Evolutionary conservation across 2,329 filamentous ascomycete species (phyloP).

Genomic region (Conoideocrella luteorostrata): DNA sequence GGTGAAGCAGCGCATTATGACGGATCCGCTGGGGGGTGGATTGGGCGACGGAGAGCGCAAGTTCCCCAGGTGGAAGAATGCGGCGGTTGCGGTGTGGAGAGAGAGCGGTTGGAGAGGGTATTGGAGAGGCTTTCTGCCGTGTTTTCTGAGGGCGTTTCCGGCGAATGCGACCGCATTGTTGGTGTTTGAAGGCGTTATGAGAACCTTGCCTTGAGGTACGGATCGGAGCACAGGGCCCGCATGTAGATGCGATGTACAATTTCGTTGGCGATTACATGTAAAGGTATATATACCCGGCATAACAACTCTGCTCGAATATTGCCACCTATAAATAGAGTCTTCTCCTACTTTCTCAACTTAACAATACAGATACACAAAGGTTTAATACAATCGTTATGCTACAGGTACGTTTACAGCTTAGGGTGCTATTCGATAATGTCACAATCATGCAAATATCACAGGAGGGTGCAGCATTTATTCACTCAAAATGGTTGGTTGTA

Average conservation of each 20-base stretch:
- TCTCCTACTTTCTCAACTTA: no score
- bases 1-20: constrained; percentile 96
- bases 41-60: constrained; percentile 60
- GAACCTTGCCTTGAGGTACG: constrained; percentile 41
- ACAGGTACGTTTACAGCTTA: no score
- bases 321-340: background rate
- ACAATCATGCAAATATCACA: no score
- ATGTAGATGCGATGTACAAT: no score
- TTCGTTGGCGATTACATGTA: no score
- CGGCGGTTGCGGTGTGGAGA: constrained; percentile 66
- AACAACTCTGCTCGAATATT: background rate
- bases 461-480: no score
- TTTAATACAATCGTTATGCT: no score
- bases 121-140: constrained; percentile 90
- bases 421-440: no score
- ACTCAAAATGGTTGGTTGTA: constrained; percentile 22
- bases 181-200: constrained; percentile 89
- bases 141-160: constrained; percentile 88
- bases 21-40: constrained; percentile 71
- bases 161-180: constrained; percentile 92
- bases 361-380: no score
- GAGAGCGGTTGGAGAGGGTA: constrained; percentile 76
- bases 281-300: background rate
- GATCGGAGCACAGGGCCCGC: no score
- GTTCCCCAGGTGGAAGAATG: constrained; percentile 74